Evolutionary conservation across 768 basidiomycete species (phyloP), one percentile per base, ranked within the genome.

Genomic region (Mrakia frigida): DNA sequence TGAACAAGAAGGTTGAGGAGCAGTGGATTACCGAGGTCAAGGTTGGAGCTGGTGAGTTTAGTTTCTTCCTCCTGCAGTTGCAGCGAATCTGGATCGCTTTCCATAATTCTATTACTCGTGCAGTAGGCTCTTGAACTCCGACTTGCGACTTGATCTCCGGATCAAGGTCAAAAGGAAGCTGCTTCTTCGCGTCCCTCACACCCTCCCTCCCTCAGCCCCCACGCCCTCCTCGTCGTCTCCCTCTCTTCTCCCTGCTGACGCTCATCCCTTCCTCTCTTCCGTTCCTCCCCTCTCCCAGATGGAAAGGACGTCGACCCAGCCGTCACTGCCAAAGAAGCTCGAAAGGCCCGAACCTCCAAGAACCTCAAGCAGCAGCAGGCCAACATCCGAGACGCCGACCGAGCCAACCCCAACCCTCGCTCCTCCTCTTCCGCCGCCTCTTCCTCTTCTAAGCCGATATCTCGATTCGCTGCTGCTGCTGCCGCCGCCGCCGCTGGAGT

Each of bases 1-100:
- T 93, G 86, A 98, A 98, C 82, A 94, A 88, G 85, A 87, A 93
- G 79, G 83, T 84, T 28, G 93, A 97, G 85, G 88, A 88, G 10
- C 91, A 94, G 82, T 98, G 96, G 95, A 87, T 96, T 75, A 89
- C 91, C 70, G 94, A 95, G 83, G 92, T 99, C 67, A 92, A 92
- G 81, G 86, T 86, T 61, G 89, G 94, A 81, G 92, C 92, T 81
- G 90, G 94, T 94, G 78, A 77, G 83, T 82, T 13, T 5, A 35
- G 13, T 14, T 73, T 50, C 31, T 67, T 68, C 61, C 37, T 39
- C 2, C 21, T 39, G 1, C 16, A 9, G 2, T 16, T 13, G 3
- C n/a, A 31, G 61, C 23, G 4, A 2, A 7, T 31, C 18, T 16
- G 63, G 63, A 2, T 31, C 16, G 63, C 37, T 37, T 37, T 21